These are phyloP conservation scores for Candida sojae DNA, from an alignment of 1,139 yeast genomes.

Conservation along the genomic window DNA sequence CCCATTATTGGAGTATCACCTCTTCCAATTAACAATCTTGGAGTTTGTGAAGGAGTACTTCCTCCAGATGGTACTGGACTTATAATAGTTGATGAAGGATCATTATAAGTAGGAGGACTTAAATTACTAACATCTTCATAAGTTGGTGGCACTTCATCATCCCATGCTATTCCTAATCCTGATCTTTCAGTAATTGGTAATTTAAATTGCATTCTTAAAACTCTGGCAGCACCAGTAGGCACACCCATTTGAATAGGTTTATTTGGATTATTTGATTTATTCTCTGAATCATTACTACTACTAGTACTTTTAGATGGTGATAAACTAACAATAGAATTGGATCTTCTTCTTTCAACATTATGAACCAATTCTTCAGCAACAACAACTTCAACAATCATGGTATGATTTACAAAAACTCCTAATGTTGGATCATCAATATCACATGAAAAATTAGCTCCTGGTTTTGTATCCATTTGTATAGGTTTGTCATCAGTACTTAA, in stretches of 20 bases:
- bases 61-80: conserved; percentile 14
- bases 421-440: conserved; percentile 80
- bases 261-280: conserved; percentile 3
- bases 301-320: conserved; percentile 27
- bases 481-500: conserved; percentile 32
- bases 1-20: conserved; percentile 42
- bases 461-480: conserved; percentile 24
- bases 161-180: conserved; percentile 98
- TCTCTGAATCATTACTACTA: not conserved
- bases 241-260: conserved; percentile 35
- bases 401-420: conserved; percentile 76
- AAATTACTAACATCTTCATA: conserved; percentile 80
- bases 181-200: conserved; percentile 80
- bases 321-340: conserved; percentile 16
- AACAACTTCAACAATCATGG: conserved; percentile 80
- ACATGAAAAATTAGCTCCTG: conserved; percentile 67
- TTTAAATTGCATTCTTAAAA: conserved; percentile 91
- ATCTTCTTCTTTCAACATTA: conserved; percentile 19
- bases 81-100: conserved; percentile 23
- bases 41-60: conserved; percentile 21
- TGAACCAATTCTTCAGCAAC: conserved; percentile 85
- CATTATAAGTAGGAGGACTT: conserved; percentile 80
- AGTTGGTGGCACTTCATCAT: conserved; percentile 97
- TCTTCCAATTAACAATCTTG: conserved; percentile 46
- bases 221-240: conserved; percentile 95